Evolutionary conservation across 192 early-diverging fungal species (phyloP).

Genomic region (Coemansia sp.): DNA sequence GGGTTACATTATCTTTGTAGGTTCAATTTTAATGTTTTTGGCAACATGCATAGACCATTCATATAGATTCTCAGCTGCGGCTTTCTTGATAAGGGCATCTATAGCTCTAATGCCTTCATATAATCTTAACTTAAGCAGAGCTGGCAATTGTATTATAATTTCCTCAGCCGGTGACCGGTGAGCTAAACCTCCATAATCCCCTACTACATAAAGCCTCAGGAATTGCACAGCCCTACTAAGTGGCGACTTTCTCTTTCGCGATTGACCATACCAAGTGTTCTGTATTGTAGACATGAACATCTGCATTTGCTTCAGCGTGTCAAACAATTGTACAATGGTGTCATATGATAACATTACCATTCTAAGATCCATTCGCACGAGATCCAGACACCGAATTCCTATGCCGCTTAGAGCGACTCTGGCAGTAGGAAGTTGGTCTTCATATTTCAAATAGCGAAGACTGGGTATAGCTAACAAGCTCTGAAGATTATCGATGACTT

Average conservation of each 20-base stretch:
- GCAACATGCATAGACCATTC: slow-evolving; percentile 19
- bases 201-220: slow-evolving; percentile 10
- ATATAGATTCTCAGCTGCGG: neutral
- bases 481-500: slow-evolving; percentile 9
- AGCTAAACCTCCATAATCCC: neutral
- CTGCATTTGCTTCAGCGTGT: slow-evolving; percentile 3
- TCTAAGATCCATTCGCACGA: slow-evolving; percentile 21
- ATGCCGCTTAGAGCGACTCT: neutral
- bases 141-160: slow-evolving; percentile 14
- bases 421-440: slow-evolving; percentile 24
- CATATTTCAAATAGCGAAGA: slow-evolving; percentile 6
- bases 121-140: neutral
- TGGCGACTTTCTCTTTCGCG: too few relatives aligned
- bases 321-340: slow-evolving; percentile 5
- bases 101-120: neutral
- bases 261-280: neutral
- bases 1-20: too few relatives aligned
- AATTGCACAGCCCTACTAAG: slow-evolving; percentile 12
- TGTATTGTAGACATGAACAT: slow-evolving; percentile 10
- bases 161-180: slow-evolving; percentile 1
- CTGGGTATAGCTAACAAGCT: slow-evolving; percentile 3
- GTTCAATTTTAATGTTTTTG: neutral
- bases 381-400: neutral
- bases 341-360: slow-evolving; percentile 16
- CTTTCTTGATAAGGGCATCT: neutral